Percentiles rank a stretch among this genome's conserved stretches.
Conservation (phyloP, 805 yeast species). For the Metschnikowia kofuensis region DNA sequence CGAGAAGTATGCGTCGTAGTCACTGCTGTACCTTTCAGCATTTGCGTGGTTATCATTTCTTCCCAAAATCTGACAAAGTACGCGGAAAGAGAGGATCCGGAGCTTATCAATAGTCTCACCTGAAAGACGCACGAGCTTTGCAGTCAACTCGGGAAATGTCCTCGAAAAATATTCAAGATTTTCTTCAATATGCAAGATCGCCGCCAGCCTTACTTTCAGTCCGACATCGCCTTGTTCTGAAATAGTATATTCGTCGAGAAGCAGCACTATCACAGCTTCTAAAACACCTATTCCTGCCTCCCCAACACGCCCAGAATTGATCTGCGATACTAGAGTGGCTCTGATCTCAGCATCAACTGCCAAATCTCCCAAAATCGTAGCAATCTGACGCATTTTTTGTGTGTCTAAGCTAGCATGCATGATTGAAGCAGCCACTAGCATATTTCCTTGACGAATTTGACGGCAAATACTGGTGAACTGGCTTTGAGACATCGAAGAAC, state of each 20-base stretch:
- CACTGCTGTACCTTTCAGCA: background rate
- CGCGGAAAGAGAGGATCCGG: conserved; percentile 38
- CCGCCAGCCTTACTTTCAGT: conserved; percentile 57
- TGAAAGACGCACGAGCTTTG: conserved; percentile 51
- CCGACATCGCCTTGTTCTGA: conserved; percentile 94
- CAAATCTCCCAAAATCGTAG: conserved; percentile 24
- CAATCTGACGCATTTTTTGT: conserved; percentile 18
- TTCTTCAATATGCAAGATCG: conserved; percentile 38
- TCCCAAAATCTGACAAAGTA: conserved; percentile 29
- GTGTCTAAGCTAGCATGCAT: conserved; percentile 20
- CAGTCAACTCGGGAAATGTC: background rate
- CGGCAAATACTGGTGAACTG: conserved; percentile 30
- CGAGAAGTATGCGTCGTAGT: conserved; percentile 18
- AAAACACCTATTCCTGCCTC: conserved; percentile 8
- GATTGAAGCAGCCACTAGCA: conserved; percentile 36
- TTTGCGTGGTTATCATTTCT: background rate
- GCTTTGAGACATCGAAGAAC: conserved; percentile 1
- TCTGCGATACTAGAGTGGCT: conserved; percentile 22
- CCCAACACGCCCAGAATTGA: conserved; percentile 18
- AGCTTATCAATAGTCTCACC: conserved; percentile 64
- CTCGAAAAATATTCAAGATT: conserved; percentile 17
- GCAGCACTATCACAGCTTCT: conserved; percentile 20
- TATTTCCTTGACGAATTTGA: conserved; percentile 39
- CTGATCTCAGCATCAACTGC: conserved; percentile 31
- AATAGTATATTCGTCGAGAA: conserved; percentile 72